Evolutionary conservation across 1,284 basidiomycete genomes (phyloP), one percentile per base, ranked within the genome.

Genomic region (Ustilago vetiveriae): DNA sequence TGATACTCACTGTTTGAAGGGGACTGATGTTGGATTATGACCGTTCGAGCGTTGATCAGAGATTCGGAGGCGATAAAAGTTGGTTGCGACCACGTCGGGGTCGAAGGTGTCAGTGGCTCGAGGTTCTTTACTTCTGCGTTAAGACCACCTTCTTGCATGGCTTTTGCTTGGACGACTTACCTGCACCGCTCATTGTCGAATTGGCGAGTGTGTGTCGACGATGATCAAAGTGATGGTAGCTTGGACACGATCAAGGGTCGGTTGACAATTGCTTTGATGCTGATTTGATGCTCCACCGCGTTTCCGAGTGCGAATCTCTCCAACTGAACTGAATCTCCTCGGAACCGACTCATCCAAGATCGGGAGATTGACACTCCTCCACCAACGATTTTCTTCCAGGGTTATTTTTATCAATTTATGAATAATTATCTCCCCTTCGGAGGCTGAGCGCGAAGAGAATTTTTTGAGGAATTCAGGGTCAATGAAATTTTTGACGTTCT

Each of bases 1-100:
- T n/a, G n/a, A n/a, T 9, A 66, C 68, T 59, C 36, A 72, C 68
- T 72, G 69, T 57, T 55, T 55, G 64, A 64, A 72, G 24, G 69
- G 69, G 35, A 72, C 69, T 72, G 49, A 22, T 26, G 43, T 11
- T 39, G 33, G 11, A 30, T 30, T n/a, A n/a, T n/a, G n/a, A n/a
- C n/a, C n/a, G n/a, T n/a, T n/a, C n/a, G n/a, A n/a, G n/a, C n/a
- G n/a, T n/a, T n/a, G 19, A 8, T 10, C 23, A 26, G 23, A 14
- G 23, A 19, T 13, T 24, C 29, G 52, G 4, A 13, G 16, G 29
- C 10, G 4, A 16, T 8, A 23, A 35, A 30, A 22, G 30, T 29
- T 27, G 11, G 21, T n/a, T 6, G 6, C 17, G 17, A 21, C 24
- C 6, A 23, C 7, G 24, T 13, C 10, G 26, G 26, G 16, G 23